These are phyloP conservation scores for Diplodia scrobiculata DNA, from an alignment of 2,329 filamentous ascomycete species.

Conservation along the genomic window DNA sequence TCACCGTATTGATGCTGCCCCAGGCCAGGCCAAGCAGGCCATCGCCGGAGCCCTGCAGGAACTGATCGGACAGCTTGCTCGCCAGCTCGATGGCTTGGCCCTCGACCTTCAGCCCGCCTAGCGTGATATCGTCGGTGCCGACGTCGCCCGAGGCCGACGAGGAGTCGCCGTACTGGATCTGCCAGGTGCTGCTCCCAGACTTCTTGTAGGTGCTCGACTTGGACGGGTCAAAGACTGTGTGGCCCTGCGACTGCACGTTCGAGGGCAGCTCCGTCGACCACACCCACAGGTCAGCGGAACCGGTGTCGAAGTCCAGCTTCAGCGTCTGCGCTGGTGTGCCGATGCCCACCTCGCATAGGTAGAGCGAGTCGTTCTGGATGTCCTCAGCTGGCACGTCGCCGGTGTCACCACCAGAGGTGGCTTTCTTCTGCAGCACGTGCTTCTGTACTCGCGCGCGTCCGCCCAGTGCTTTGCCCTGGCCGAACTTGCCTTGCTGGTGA, in stretches of 20 bases:
- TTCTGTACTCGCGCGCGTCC: slow-evolving; percentile 52
- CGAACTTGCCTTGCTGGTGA: slow-evolving; percentile 54
- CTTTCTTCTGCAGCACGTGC: slow-evolving; percentile 53
- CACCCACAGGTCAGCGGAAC: slow-evolving; percentile 61
- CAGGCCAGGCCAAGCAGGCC: slow-evolving; percentile 70
- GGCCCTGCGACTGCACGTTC: slow-evolving; percentile 41
- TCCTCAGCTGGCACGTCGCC: slow-evolving; percentile 63
- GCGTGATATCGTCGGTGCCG: slow-evolving; percentile 62
- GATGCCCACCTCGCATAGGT: slow-evolving; percentile 65
- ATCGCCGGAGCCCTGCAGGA: slow-evolving; percentile 60
- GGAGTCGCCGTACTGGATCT: slow-evolving; percentile 68
- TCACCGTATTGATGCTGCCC: slow-evolving; percentile 64
- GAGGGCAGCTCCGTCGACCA: slow-evolving; percentile 57
- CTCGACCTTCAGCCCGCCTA: slow-evolving; percentile 64
- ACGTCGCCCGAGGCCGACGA: slow-evolving; percentile 67
- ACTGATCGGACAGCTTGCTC: slow-evolving; percentile 60
- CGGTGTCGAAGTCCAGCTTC: slow-evolving; percentile 67
- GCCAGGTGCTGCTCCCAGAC: slow-evolving; percentile 57
- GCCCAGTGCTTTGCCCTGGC: slow-evolving; percentile 51
- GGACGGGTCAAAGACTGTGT: slow-evolving; percentile 61
- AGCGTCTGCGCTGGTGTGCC: slow-evolving; percentile 64
- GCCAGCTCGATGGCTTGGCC: slow-evolving; percentile 68
- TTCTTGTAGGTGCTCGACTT: slow-evolving; percentile 64
- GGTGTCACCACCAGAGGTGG: slow-evolving; percentile 40
- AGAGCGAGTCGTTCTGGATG: slow-evolving; percentile 67